Evolutionary conservation across 2,329 filamentous ascomycete genomes (phyloP).

Genomic region (Herpomyces periplanetae): DNA sequence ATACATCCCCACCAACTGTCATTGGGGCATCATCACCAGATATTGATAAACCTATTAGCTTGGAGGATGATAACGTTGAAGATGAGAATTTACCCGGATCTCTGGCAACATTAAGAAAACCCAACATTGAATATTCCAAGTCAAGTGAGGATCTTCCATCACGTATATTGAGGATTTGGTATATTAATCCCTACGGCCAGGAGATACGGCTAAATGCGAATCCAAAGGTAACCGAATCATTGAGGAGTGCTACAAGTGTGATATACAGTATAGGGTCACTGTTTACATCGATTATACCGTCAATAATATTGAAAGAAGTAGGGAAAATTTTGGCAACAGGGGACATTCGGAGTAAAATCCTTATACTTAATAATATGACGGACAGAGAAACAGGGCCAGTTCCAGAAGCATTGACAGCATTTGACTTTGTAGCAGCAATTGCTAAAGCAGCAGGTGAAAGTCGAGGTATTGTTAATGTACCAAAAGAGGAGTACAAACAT

Average conservation of each 20-base stretch:
- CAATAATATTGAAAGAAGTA: slow-evolving; percentile 33
- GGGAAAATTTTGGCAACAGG: slow-evolving; percentile 18
- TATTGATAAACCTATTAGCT: slow-evolving; percentile 5
- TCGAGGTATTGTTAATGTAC: slow-evolving; percentile 10
- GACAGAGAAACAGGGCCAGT: slow-evolving; percentile 57
- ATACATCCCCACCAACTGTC: slow-evolving; percentile 12
- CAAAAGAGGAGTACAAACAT: slow-evolving; percentile 13
- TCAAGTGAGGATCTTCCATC: slow-evolving; percentile 23
- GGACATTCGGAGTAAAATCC: slow-evolving; percentile 22
- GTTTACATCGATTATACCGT: slow-evolving; percentile 60
- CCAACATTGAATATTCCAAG: slow-evolving; percentile 51
- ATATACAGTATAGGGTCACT: slow-evolving; percentile 80
- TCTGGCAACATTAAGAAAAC: slow-evolving; percentile 33
- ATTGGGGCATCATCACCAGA: no score
- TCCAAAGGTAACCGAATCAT: slow-evolving; percentile 28
- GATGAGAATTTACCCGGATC: slow-evolving; percentile 49
- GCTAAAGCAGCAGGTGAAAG: slow-evolving; percentile 30
- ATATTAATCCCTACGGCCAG: slow-evolving; percentile 94
- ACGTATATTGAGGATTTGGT: slow-evolving; percentile 52
- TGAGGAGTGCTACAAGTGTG: slow-evolving; percentile 22
- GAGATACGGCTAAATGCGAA: slow-evolving; percentile 61
- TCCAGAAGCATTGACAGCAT: slow-evolving; percentile 20
- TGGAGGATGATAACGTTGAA: slow-evolving; percentile 23
- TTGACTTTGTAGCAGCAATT: slow-evolving; percentile 48
- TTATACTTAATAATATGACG: slow-evolving; percentile 43